Conservation (phyloP, 2,329 filamentous ascomycete species). For the Pleurostoma richardsiae region DNA sequence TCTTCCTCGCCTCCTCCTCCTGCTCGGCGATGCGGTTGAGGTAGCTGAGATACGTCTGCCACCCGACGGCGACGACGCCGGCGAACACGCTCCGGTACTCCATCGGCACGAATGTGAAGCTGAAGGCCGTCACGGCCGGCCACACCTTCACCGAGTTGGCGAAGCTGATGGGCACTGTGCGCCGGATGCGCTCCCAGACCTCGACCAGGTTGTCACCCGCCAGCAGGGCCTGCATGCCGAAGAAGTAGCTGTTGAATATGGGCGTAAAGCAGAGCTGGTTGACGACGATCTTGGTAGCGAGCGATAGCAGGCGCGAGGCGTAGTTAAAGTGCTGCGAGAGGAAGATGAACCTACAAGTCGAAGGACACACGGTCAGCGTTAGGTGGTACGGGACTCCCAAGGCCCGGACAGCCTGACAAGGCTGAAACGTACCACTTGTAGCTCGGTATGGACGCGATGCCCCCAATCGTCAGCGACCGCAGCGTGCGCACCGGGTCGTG, state of each 20-base stretch:
- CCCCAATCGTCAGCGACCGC: slow-evolving; percentile 70
- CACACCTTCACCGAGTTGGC: slow-evolving; percentile 81
- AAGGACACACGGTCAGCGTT: not conserved
- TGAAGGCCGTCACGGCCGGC: slow-evolving; percentile 83
- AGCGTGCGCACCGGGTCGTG: slow-evolving; percentile 68
- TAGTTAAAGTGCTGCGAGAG: slow-evolving; percentile 83
- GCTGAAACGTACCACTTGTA: slow-evolving; percentile 66
- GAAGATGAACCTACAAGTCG: slow-evolving; percentile 64
- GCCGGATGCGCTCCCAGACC: slow-evolving; percentile 63
- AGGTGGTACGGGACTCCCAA: not conserved
- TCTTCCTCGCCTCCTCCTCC: slow-evolving; percentile 29
- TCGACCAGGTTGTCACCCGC: slow-evolving; percentile 61
- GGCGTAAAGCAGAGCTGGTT: slow-evolving; percentile 82
- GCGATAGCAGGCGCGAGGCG: slow-evolving; percentile 62
- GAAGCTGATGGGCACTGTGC: slow-evolving; percentile 72
- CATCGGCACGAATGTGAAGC: slow-evolving; percentile 75
- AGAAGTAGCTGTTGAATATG: slow-evolving; percentile 78
- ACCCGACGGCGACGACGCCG: slow-evolving; percentile 75
- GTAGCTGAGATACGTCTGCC: slow-evolving; percentile 87
- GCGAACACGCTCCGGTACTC: slow-evolving; percentile 79
- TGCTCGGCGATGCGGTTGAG: slow-evolving; percentile 70
- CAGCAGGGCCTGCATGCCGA: slow-evolving; percentile 72
- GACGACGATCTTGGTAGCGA: slow-evolving; percentile 71
- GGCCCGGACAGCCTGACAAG: not conserved
- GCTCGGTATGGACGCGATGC: slow-evolving; percentile 66